Base-by-base conservation (phyloP, 768 basidiomycete genomes). In the Russula abietina region DNA sequence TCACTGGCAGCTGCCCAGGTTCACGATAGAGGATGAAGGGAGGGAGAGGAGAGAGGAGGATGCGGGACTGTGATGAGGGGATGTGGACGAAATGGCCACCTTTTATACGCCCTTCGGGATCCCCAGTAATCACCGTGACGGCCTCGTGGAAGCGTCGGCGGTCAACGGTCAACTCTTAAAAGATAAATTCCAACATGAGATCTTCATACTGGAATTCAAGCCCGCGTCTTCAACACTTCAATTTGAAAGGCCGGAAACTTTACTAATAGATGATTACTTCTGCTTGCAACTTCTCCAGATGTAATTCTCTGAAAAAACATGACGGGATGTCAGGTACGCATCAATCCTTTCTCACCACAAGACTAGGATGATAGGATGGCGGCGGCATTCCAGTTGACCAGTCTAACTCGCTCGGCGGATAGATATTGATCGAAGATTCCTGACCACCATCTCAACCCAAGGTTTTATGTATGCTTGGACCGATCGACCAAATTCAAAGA, bases 121-220 rank as follows among this genome's bases (percentile, higher is more conserved):
- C 5, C 10, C n/a, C 5, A 8, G 12, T 24, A 11, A 4, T 10
- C 32, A 12, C 19, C 14, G 41, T 24, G 30, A n/a, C 53, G 4
- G 55, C 19, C 17, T 24, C 22, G 32, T 33, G 14, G 10, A 16
- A 26, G 24, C 10, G 33, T n/a, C 48, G 12, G 36, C 49, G n/a
- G 26, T 38, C 26, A 28, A 38, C 12, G 17, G 36, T 19, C 38
- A 26, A n/a, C n/a, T n/a, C n/a, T n/a, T n/a, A n/a, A n/a, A n/a
- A n/a, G n/a, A n/a, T n/a, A n/a, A n/a, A n/a, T n/a, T n/a, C n/a
- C n/a, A n/a, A n/a, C n/a, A n/a, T n/a, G n/a, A n/a, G n/a, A n/a
- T n/a, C 11, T 14, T 32, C 48, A n/a, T 9, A 28, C 36, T 51
- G 57, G 57, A 59, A 59, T 59, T n/a, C 49, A 30, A 51, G 6